Evolutionary conservation across 108 stramenopile genomes (phyloP), one percentile per base, ranked within the genome.

Genomic region (Skeletonema costatum): DNA sequence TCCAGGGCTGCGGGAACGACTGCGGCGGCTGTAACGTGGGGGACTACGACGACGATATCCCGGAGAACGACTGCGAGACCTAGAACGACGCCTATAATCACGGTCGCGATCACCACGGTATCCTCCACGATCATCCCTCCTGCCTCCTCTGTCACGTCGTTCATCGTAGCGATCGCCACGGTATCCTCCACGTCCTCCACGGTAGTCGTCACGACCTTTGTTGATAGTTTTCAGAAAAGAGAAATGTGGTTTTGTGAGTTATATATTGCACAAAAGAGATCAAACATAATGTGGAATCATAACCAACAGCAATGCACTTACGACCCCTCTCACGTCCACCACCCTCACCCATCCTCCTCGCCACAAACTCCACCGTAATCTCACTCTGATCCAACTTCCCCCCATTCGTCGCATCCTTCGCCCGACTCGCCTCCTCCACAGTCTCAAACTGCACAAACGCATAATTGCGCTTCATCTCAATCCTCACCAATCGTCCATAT

Each of bases 391-490:
- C 92, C 62, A 96, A 75, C 70, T 93, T 93, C 10, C 96, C 96
- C 12, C 92, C 92, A 73, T 96, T 93, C 25, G 92, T 93, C 16
- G 86, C 85, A 21, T 93, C 90, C 79, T 88, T 89, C 51, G 96
- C 93, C 31, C 80, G 70, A 39, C 70, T 89, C 3, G 96, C 93
- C 56, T 94, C 87, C 19, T 93, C 96, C 56, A 91, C 77, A 30
- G 88, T 88, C 21, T 82, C 71, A 68, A 92, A 96, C 73, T 93
- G 92, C 35, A 96, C 92, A 81, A 96, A 94, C 53, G 96, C 93
- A 73, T 93, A 96, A 77, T 96, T 96, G n/a, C 92, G 77, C 73
- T 96, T 96, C 91, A 96, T 90, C 64, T 96, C 96, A 68, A 96
- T 94, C 14, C 96, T 75, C 4, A 92, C 71, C 32, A 95, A 68